Evolutionary conservation across 768 basidiomycete species (phyloP), one percentile per base, ranked within the genome.

Genomic region (Mycena metata): DNA sequence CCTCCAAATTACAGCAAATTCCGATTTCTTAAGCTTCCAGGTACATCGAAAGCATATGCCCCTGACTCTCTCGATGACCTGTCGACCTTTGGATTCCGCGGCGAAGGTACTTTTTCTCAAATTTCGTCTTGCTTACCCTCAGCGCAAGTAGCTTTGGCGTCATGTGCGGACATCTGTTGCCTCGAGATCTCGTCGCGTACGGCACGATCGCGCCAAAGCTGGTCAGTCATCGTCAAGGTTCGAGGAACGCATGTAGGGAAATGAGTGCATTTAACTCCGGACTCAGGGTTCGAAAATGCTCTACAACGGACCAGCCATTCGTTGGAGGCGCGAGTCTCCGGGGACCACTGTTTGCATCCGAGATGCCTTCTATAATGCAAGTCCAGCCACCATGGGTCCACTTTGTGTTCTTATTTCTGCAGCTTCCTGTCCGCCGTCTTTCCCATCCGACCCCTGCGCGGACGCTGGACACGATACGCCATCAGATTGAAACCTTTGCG

Each of bases 281-380:
- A 19, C 50, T 19, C 35, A 96, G 93, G 89, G 88, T 33, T 89
- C 90, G 16, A 85, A 88, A 72, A 80, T 76, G 8, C 78, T 97
- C 26, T 95, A 94, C 74, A 81, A 81, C 26, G 95, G 95, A 0
- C 85, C 89, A 36, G 90, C 95, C 4, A 80, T 90, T 42, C 88
- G 93, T 23, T 93, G 94, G 90, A 85, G 89, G 64, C 84, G 91
- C 69, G 89, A 93, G 76, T 82, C 82, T 1, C 79, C 87, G 2
- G 97, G 97, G 4, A 98, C 96, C 8, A 90, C 87, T 13, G 91
- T 97, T 46, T 90, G 88, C 72, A 83, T 98, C 49, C 90, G 94
- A 23, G 97, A 98, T 77, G 90, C 94, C 3, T 99, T 98, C 76
- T 93, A 92, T 76, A 96, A 94, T 75, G 95, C 95, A 68, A 49